A percentile compares a stretch with the other conserved stretches of the same genome.
Conservation (phyloP, 495 filamentous ascomycete genomes). For the Rhypophila decipiens region DNA sequence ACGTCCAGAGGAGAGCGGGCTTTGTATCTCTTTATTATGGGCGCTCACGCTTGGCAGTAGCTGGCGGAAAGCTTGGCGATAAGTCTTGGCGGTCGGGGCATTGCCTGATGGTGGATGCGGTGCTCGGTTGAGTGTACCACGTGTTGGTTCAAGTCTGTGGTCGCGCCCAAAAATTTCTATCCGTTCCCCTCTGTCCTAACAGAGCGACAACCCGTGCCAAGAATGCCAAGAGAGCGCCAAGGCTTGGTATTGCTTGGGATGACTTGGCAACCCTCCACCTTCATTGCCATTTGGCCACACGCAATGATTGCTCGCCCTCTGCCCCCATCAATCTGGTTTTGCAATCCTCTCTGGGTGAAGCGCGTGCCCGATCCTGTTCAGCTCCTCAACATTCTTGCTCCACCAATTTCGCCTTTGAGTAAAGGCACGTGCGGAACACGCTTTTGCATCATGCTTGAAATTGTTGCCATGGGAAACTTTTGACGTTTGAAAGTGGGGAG, state of each 20-base stretch:
- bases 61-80: constrained; percentile 43
- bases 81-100: constrained; percentile 36
- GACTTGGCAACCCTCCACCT: constrained; percentile 19
- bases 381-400: too few relatives aligned
- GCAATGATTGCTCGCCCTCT: too few relatives aligned
- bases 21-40: constrained; percentile 42
- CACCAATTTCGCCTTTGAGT: too few relatives aligned
- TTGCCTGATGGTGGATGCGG: constrained; percentile 14
- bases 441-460: too few relatives aligned
- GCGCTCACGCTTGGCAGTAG: constrained; percentile 35
- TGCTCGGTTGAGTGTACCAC: constrained; percentile 16
- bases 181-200: constrained; percentile 12
- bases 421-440: too few relatives aligned
- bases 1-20: constrained; percentile 29
- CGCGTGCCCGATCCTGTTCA: too few relatives aligned
- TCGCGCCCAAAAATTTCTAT: background rate
- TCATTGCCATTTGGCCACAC: constrained; percentile 17
- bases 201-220: constrained; percentile 18
- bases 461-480: too few relatives aligned
- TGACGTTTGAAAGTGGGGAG: too few relatives aligned
- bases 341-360: too few relatives aligned
- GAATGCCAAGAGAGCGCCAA: constrained; percentile 24
- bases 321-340: too few relatives aligned
- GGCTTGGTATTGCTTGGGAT: constrained; percentile 25
- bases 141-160: constrained; percentile 6